These are phyloP conservation scores for Cyclotella choctawhatcheeana DNA, from an alignment of 108 stramenopile genomes.

Conservation along the genomic window DNA sequence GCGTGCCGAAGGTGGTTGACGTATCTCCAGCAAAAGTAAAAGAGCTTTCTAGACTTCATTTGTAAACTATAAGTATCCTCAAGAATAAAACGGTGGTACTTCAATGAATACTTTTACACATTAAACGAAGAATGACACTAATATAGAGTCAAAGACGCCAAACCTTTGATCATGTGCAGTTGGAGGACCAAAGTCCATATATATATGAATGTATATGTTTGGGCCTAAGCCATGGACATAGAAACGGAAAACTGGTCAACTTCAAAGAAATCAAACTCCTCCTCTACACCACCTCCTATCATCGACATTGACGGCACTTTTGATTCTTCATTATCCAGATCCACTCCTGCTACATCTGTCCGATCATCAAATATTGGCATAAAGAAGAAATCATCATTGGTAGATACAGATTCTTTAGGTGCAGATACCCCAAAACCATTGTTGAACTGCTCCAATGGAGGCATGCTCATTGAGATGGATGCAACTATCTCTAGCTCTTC, in stretches of 20 bases:
- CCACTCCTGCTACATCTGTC: not conserved
- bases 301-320: not conserved
- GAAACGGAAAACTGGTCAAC: not conserved
- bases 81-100: not conserved
- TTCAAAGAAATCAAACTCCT: not conserved
- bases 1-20: slow-evolving; percentile 17
- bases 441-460: not conserved
- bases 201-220: too few species aligned
- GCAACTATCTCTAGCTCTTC: not conserved
- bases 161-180: too few species aligned
- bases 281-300: not conserved
- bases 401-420: not conserved
- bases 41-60: slow-evolving; percentile 28
- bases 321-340: not conserved
- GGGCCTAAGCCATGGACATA: not conserved
- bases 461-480: not conserved
- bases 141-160: too few species aligned
- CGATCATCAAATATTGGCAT: not conserved
- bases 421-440: not conserved
- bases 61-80: slow-evolving; percentile 8
- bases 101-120: too few species aligned
- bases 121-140: too few species aligned
- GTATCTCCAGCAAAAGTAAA: slow-evolving; percentile 31
- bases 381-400: slow-evolving; percentile 1
- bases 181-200: too few species aligned